phyloP scores from a whole-genome alignment of 108 stramenopile species.

The Discostella stelligeroides region DNA sequence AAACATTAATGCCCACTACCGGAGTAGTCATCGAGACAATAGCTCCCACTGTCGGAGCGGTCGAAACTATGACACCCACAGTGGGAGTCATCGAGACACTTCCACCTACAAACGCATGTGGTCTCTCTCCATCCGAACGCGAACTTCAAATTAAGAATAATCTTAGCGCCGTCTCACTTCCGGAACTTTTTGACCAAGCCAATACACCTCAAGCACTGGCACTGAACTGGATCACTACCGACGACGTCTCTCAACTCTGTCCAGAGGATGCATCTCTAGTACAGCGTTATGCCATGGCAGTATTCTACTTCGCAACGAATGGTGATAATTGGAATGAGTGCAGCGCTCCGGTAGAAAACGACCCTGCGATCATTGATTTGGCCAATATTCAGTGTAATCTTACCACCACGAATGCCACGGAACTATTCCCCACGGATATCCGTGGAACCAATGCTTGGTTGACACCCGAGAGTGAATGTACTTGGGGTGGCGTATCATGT shows the following conservation, averaged over 20 bases:
- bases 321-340: constrained; percentile 63
- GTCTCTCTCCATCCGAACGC: constrained; percentile 23
- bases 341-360: constrained; percentile 51
- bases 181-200: neutral
- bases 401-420: constrained; percentile 25
- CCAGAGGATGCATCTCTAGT: constrained; percentile 39
- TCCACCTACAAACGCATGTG: constrained; percentile 21
- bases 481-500: constrained; percentile 65
- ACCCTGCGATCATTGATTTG: constrained; percentile 22
- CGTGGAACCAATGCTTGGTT: constrained; percentile 66
- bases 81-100: no score
- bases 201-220: constrained; percentile 55
- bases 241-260: constrained; percentile 52
- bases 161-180: neutral
- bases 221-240: constrained; percentile 60
- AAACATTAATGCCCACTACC: no score
- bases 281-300: constrained; percentile 28
- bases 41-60: no score
- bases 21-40: no score
- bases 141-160: constrained; percentile 11
- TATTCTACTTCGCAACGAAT: constrained; percentile 35
- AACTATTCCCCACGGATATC: constrained; percentile 26
- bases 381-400: constrained; percentile 58
- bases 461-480: constrained; percentile 58
- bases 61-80: no score